Conservation (phyloP, 179 eudicot genomes). For the Actinidia polygama region DNA sequence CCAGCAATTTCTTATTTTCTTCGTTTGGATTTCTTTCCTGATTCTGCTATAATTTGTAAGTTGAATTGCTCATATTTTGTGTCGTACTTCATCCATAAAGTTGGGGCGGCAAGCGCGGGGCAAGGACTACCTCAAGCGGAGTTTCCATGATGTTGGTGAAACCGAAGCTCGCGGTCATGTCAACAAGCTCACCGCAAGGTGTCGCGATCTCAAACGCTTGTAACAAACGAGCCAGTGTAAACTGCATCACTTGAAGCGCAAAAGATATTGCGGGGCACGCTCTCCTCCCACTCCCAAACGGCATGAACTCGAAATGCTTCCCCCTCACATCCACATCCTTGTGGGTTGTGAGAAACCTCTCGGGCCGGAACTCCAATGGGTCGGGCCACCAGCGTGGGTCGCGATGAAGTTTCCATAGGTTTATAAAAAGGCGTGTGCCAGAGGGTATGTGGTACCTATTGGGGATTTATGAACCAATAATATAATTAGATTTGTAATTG, state of each 20-base stretch:
- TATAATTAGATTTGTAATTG: no score
- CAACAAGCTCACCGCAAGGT: background rate
- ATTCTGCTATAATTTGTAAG: background rate
- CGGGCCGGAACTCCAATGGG: slow-evolving; percentile 48
- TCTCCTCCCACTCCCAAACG: slow-evolving; percentile 53
- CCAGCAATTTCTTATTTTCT: no score
- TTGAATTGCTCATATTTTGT: background rate
- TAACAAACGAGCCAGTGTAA: slow-evolving; percentile 33
- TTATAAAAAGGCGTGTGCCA: slow-evolving; percentile 38
- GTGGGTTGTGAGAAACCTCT: slow-evolving; percentile 43
- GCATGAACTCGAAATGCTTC: slow-evolving; percentile 41
- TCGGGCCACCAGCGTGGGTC: slow-evolving; percentile 42
- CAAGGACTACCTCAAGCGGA: background rate
- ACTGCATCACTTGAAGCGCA: slow-evolving; percentile 28
- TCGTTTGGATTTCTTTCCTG: no score
- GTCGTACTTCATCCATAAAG: background rate
- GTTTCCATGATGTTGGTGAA: background rate
- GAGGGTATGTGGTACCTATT: slow-evolving; percentile 26
- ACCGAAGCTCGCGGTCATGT: slow-evolving; percentile 12
- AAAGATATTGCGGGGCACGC: slow-evolving; percentile 39
- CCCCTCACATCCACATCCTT: slow-evolving; percentile 39
- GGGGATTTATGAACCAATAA: no score
- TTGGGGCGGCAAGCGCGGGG: background rate
- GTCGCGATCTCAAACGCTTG: background rate
- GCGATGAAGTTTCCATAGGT: slow-evolving; percentile 41